Evolutionary conservation across 2,329 filamentous ascomycete species (phyloP), one percentile per base, ranked within the genome.

Genomic region (Nothomitra cinnamomea): DNA sequence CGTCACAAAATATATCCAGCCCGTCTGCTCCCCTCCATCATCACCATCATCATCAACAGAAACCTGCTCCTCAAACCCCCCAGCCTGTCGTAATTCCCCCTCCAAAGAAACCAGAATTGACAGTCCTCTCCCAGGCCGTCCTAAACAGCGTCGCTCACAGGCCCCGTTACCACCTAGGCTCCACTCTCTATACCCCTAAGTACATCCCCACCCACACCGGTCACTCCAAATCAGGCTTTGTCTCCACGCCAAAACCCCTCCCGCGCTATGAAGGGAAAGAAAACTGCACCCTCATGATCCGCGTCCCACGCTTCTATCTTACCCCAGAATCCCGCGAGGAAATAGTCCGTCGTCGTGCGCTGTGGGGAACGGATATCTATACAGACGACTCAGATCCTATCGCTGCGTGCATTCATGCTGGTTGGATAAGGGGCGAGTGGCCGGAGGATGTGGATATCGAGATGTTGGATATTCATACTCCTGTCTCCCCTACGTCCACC

Each of bases 351-450:
- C 78, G 87, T 35, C 78, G 84, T 19, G 85, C 86, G 6, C 66
- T 98, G 0, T 98, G 90, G 89, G 92, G 92, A 1, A 92, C 87
- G 0, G 89, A 94, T 38, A 77, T 98, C 5, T 96, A 96, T 64
- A 94, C 88, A 0, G 92, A 98, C 60, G 92, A 98, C 66, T 95
- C 88, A 0, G 92, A 98, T 63, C 80, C 92, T 0, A 77, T 98
- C 22, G 90, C 88, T 0, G 89, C 90, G 1, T 90, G 89, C 56
- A 90, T 98, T 47, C 92, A 98, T 65, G 82, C 82, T 1, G 92
- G 92, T 2, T 96, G 88, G 81, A 84, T 98, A 59, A 81, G 83
- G 42, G 90, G 90, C 35, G 87, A 89, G 61, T 95, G 89, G 84
- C 73, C 80, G 3, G 80, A 88, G 5, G 83, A 87, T 36, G 77